Percentiles rank a stretch among this genome's conserved stretches.
These are phyloP conservation scores for Cryptococcus sp. DNA, from an alignment of 1,284 basidiomycete species.

Conservation along the genomic window DNA sequence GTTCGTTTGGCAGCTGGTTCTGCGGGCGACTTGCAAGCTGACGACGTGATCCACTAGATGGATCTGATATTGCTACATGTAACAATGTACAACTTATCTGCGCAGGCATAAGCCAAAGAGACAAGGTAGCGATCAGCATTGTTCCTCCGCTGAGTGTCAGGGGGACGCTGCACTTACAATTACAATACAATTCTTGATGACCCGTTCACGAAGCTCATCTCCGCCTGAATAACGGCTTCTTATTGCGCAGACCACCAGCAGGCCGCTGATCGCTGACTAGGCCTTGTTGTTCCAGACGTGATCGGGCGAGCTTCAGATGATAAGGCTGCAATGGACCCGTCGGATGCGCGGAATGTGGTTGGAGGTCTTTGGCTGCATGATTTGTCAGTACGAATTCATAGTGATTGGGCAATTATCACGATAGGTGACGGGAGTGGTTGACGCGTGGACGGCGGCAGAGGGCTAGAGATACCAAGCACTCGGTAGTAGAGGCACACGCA, in stretches of 20 bases:
- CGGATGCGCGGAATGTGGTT: constrained; percentile 36
- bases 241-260: constrained; percentile 23
- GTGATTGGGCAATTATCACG: not conserved
- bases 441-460: not conserved
- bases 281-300: constrained; percentile 36
- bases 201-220: constrained; percentile 1
- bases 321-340: constrained; percentile 43
- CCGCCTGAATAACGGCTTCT: constrained; percentile 26
- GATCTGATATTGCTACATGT: no score
- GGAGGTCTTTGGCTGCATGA: constrained; percentile 31
- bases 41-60: no score
- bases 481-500: not conserved
- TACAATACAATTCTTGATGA: not conserved
- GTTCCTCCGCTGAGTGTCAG: not conserved
- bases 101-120: no score
- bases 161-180: not conserved
- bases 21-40: no score
- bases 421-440: no score
- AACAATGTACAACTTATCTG: no score
- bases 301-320: constrained; percentile 44
- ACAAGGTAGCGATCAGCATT: no score
- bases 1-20: no score
- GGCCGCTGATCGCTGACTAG: constrained; percentile 17
- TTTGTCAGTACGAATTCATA: not conserved
- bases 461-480: not conserved